A percentile compares a stretch with the other conserved stretches of the same genome.
Conservation (phyloP, 192 early-diverging fungal species). For the Coemansia pectinata region DNA sequence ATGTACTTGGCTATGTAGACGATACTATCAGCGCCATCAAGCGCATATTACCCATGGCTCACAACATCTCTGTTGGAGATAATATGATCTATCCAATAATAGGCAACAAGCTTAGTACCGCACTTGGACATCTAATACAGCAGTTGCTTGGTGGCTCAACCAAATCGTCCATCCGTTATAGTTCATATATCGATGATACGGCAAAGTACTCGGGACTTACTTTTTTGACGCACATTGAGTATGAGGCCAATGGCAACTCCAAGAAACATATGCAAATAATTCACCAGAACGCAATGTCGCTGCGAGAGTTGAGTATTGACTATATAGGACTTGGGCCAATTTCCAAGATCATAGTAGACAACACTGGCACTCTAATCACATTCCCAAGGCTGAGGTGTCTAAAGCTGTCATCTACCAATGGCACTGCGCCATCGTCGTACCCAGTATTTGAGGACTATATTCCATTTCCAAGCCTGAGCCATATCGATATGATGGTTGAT, state of each 20-base stretch:
- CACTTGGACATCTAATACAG: not conserved
- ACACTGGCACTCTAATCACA: not conserved
- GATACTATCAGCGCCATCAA: not conserved
- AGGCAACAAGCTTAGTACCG: not conserved
- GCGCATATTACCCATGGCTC: not conserved
- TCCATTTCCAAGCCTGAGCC: not conserved
- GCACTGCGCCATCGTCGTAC: not conserved
- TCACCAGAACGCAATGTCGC: not conserved
- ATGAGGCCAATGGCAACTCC: not conserved
- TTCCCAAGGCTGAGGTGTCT: not conserved
- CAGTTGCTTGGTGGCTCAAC: not conserved
- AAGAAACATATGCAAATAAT: conserved; percentile 1
- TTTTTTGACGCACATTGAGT: not conserved
- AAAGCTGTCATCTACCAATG: not conserved
- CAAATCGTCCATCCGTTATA: not conserved
- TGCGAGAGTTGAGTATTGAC: not conserved
- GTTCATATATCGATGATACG: not conserved
- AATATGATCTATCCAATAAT: not conserved
- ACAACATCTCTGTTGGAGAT: not conserved
- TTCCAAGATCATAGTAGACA: not conserved
- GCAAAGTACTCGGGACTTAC: not conserved
- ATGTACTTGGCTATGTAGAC: not conserved
- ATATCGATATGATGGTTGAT: not conserved
- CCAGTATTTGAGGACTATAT: not conserved
- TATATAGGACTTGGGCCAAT: not conserved